A percentile compares a stretch with the other conserved stretches of the same genome.
phyloP scores from a whole-genome alignment of 805 yeast genomes.

The Metschnikowia cubensis region DNA sequence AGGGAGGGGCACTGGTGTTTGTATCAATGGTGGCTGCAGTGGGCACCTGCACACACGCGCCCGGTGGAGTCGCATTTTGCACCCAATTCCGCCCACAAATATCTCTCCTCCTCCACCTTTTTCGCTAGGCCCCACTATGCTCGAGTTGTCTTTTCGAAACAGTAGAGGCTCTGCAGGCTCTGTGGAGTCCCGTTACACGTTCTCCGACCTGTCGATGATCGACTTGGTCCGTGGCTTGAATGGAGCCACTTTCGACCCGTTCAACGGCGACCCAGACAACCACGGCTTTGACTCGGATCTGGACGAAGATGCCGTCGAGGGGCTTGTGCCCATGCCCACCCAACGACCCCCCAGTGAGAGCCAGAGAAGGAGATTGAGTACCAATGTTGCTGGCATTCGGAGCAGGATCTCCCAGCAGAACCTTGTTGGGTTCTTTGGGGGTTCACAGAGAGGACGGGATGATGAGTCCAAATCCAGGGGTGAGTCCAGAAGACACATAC shows the following conservation, averaged over 20 bases:
- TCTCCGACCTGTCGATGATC: slow-evolving; percentile 15
- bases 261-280: background rate
- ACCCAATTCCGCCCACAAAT: slow-evolving; percentile 5
- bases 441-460: background rate
- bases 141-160: background rate
- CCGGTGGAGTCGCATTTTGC: slow-evolving; percentile 4
- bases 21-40: background rate
- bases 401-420: background rate
- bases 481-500: background rate
- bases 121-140: background rate
- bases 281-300: background rate
- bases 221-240: slow-evolving; percentile 14
- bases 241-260: slow-evolving; percentile 3
- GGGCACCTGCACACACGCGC: background rate
- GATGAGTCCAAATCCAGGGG: background rate
- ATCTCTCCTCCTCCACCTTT: background rate
- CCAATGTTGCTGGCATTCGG: background rate
- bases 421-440: background rate
- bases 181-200: slow-evolving; percentile 2
- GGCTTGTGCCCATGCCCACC: background rate
- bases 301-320: background rate
- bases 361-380: background rate
- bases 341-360: background rate
- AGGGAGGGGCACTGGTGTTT: too few species aligned
- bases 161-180: slow-evolving; percentile 6